A percentile compares a stretch with the other conserved stretches of the same genome.
phyloP scores from a whole-genome alignment of 2,329 filamentous ascomycete genomes.

The Claviceps quebecensis region DNA sequence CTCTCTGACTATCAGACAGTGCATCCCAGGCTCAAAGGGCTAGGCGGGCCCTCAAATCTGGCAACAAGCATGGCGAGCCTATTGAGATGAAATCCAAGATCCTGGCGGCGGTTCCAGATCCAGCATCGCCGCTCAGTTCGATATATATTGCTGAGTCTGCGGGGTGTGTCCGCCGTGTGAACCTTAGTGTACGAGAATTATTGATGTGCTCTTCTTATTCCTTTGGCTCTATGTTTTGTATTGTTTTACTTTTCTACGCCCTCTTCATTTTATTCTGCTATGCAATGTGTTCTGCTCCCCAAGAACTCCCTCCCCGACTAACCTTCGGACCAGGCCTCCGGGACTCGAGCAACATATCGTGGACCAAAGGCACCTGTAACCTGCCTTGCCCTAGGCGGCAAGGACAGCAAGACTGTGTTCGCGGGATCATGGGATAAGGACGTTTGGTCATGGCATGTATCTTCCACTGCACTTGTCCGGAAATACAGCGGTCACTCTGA shows the following conservation, averaged over 20 bases:
- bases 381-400: conserved; percentile 53
- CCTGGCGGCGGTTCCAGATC: conserved; percentile 57
- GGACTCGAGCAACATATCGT: conserved; percentile 37
- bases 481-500: conserved; percentile 69
- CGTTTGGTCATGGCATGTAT: conserved; percentile 71
- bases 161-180: conserved; percentile 60
- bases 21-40: conserved; percentile 32
- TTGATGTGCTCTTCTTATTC: background rate
- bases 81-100: conserved; percentile 76
- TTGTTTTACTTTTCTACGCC: background rate
- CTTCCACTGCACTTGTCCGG: conserved; percentile 36
- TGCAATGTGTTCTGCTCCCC: background rate
- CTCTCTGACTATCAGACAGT: conserved; percentile 18
- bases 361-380: conserved; percentile 72
- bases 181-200: conserved; percentile 5
- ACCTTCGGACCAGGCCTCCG: conserved; percentile 16
- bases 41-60: conserved; percentile 54
- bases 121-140: conserved; percentile 38
- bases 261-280: background rate
- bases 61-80: conserved; percentile 71
- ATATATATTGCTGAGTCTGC: conserved; percentile 78
- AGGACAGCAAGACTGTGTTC: conserved; percentile 48
- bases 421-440: conserved; percentile 92
- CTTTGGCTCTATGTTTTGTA: no score
- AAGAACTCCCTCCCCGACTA: background rate